Conservation (phyloP, 768 basidiomycete genomes). For the Xanthoconium purpureum region DNA sequence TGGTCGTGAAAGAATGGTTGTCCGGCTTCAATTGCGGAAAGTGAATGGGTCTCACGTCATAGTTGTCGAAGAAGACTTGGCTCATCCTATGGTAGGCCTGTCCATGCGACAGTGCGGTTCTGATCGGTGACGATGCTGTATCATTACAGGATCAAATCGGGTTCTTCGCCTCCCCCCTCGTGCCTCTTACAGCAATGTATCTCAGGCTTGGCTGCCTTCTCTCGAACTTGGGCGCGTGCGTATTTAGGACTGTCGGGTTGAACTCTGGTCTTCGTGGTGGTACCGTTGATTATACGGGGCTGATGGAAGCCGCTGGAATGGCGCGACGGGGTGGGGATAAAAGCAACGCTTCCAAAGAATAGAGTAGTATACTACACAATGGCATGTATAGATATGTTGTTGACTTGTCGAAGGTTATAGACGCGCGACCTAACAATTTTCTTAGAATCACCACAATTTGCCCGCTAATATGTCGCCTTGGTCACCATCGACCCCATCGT, state of each 20-base stretch:
- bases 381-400: background rate
- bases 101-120: background rate
- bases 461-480: slow-evolving; percentile 25
- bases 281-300: slow-evolving; percentile 12
- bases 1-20: slow-evolving; percentile 38
- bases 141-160: slow-evolving; percentile 21
- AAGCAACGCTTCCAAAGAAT: slow-evolving; percentile 5
- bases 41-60: slow-evolving; percentile 43
- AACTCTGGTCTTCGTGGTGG: slow-evolving; percentile 22
- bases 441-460: background rate
- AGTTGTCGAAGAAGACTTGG: slow-evolving; percentile 55
- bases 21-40: slow-evolving; percentile 51
- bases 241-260: slow-evolving; percentile 18
- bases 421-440: background rate
- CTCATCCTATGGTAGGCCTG: slow-evolving; percentile 46
- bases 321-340: background rate
- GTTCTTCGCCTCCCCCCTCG: slow-evolving; percentile 18
- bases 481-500: slow-evolving; percentile 31
- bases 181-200: slow-evolving; percentile 13
- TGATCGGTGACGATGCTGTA: background rate
- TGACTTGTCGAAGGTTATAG: background rate
- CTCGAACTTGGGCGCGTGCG: slow-evolving; percentile 24
- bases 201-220: slow-evolving; percentile 21
- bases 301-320: slow-evolving; percentile 23
- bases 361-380: background rate